Conservation (phyloP, 805 yeast species). For the Ogataea paraovalis region DNA sequence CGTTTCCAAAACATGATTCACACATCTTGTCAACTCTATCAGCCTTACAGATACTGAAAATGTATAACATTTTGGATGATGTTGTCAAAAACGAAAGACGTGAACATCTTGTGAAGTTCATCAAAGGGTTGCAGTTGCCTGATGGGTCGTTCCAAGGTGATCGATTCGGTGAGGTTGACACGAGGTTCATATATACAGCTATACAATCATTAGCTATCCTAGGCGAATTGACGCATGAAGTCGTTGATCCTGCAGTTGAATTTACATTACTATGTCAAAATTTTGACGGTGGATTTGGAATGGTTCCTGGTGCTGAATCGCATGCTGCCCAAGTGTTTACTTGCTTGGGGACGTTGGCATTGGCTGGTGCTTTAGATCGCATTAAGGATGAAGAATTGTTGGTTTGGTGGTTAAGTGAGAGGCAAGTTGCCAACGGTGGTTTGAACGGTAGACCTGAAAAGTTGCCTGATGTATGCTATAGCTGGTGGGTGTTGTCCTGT, state of each 20-base stretch:
- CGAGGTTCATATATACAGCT: slow-evolving; percentile 84
- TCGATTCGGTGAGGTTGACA: slow-evolving; percentile 85
- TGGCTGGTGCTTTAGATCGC: slow-evolving; percentile 52
- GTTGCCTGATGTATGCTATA: slow-evolving; percentile 94
- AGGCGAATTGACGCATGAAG: slow-evolving; percentile 48
- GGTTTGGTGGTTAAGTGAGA: slow-evolving; percentile 85
- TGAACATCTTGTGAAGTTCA: slow-evolving; percentile 36
- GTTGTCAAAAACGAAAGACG: slow-evolving; percentile 19
- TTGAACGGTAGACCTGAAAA: slow-evolving; percentile 95
- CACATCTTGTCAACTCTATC: slow-evolving; percentile 82
- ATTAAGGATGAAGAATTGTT: slow-evolving; percentile 43
- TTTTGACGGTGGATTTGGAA: slow-evolving; percentile 95
- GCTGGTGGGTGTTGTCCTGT: slow-evolving; percentile 94
- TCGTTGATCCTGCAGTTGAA: slow-evolving; percentile 54
- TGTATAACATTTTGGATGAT: slow-evolving; percentile 54
- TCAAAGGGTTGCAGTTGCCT: slow-evolving; percentile 41
- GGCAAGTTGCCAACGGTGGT: slow-evolving; percentile 88
- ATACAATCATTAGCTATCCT: slow-evolving; percentile 68
- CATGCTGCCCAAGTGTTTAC: slow-evolving; percentile 93
- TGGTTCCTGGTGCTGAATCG: slow-evolving; percentile 90
- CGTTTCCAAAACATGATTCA: slow-evolving; percentile 86
- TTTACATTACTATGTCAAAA: slow-evolving; percentile 72
- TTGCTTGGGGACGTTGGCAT: slow-evolving; percentile 76
- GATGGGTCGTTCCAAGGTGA: slow-evolving; percentile 89
- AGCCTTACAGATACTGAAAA: slow-evolving; percentile 74